phyloP scores from a whole-genome alignment of 2,329 filamentous ascomycete genomes.

The Trichoderma endophyticum region DNA sequence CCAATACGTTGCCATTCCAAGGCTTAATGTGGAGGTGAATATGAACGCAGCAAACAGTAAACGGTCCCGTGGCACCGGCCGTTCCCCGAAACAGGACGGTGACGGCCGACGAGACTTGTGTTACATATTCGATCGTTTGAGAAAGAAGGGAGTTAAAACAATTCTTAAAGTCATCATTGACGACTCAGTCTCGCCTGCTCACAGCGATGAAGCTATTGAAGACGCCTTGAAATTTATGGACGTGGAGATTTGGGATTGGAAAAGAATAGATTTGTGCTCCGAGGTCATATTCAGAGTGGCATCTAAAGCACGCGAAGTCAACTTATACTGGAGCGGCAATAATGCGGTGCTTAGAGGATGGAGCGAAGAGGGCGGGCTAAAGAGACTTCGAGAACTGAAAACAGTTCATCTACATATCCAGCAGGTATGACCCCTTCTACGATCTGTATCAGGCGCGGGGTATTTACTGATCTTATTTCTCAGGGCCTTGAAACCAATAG shows the following conservation, averaged over 20 bases:
- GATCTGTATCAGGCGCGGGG: neutral
- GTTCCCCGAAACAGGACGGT: constrained; percentile 12
- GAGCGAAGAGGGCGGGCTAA: constrained; percentile 28
- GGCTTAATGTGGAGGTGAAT: constrained; percentile 17
- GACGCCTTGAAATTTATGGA: constrained; percentile 25
- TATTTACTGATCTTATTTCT: neutral
- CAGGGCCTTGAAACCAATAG: constrained; percentile 22
- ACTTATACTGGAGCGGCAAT: constrained; percentile 34
- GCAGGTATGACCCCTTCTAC: constrained; percentile 2
- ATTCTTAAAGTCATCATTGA: constrained; percentile 32
- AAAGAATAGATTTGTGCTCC: constrained; percentile 29
- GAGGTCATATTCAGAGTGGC: constrained; percentile 23
- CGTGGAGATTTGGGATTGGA: constrained; percentile 32
- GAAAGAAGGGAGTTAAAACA: constrained; percentile 26
- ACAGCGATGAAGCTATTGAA: constrained; percentile 32
- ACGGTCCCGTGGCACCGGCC: constrained; percentile 4
- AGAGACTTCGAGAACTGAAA: constrained; percentile 25
- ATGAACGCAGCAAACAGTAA: constrained; percentile 16
- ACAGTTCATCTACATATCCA: constrained; percentile 26
- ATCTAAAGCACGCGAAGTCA: constrained; percentile 20
- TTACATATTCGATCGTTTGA: constrained; percentile 30
- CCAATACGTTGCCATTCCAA: constrained; percentile 29
- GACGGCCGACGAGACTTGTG: constrained; percentile 21
- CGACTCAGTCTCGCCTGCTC: constrained; percentile 23
- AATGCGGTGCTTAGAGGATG: constrained; percentile 33